These are phyloP conservation scores for Domatiomyces catenatus DNA, from an alignment of 2,329 filamentous ascomycete genomes.

Conservation along the genomic window DNA sequence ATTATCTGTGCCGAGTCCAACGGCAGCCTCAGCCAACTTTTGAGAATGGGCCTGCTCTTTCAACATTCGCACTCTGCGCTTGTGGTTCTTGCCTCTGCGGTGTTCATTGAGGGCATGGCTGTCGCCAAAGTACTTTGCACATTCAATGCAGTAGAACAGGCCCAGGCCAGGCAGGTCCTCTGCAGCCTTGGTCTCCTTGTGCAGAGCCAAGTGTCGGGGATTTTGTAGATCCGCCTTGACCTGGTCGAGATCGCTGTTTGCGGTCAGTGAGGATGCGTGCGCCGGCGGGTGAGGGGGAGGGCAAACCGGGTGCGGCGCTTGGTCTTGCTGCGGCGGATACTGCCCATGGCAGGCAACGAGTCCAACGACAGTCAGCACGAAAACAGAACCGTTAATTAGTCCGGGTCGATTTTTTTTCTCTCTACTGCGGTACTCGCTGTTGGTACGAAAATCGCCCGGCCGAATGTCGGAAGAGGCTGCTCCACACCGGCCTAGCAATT, in stretches of 20 bases:
- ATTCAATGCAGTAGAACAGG: slow-evolving; percentile 75
- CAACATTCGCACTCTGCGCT: slow-evolving; percentile 70
- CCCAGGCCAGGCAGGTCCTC: slow-evolving; percentile 85
- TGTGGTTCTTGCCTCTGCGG: slow-evolving; percentile 79
- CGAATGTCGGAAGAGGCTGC: neutral
- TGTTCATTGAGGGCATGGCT: slow-evolving; percentile 62
- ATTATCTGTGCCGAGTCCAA: slow-evolving; percentile 58
- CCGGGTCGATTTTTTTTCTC: neutral
- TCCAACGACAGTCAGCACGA: neutral
- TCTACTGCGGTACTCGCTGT: neutral
- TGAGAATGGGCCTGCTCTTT: slow-evolving; percentile 75
- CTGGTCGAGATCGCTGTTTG: slow-evolving; percentile 75
- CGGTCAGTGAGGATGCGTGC: slow-evolving; percentile 7
- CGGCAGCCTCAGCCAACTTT: slow-evolving; percentile 67
- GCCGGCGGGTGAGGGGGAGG: slow-evolving; percentile 1
- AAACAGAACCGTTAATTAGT: neutral
- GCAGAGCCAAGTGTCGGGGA: slow-evolving; percentile 63
- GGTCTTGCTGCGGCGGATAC: slow-evolving; percentile 54
- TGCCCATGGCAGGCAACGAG: slow-evolving; percentile 42
- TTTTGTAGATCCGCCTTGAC: slow-evolving; percentile 68
- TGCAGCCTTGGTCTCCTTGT: slow-evolving; percentile 59
- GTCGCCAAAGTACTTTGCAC: slow-evolving; percentile 90
- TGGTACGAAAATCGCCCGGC: neutral
- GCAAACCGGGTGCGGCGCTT: slow-evolving; percentile 52
- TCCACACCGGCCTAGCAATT: neutral